Base-by-base conservation (phyloP, 2,329 filamentous ascomycete species). In the Paraconiothyrium sp. region DNA sequence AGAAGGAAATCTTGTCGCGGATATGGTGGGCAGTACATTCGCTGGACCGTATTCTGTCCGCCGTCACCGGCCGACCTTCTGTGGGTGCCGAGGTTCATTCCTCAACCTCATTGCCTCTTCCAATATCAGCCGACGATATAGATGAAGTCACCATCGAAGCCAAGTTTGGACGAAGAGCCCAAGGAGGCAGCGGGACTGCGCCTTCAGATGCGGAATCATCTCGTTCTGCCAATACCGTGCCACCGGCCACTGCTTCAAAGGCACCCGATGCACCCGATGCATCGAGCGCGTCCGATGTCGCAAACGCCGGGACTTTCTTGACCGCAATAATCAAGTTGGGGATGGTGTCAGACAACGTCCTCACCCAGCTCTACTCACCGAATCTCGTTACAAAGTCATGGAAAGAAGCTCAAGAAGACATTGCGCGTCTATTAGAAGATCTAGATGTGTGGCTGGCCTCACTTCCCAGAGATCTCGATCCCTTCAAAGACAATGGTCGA, bases 21-120 rank as follows among this genome's bases (percentile, higher is more conserved):
- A 72, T 78, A 22, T 81, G 80, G 79, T 80, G 79, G 76, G 75
- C 73, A n/a, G 59, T 80, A 22, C 78, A 75, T 58, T 71, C 71
- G 3, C 58, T 79, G 16, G 80, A 81, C 60, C 67, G 70, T 16
- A 65, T 76, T 2, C 63, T 81, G 4, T 73, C 73, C 16, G 63
- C 73, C 6, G 71, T 80, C 30, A 79, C 75, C n/a, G 80, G 80
- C 7, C 72, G 78, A 8, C 75, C 79, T 35, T 76, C 71, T 44
- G 67, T 73, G 4, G 72, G 73, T 22, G 60, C 70, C 8, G 71
- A 75, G 39, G 59, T 61, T 10, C 64, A 72, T 35, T 76, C 72
- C 54, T 77, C 75, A 13, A 67, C 75, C 4, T 72, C 73, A 10
- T 56, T 75, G 37, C 78, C 79, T 1, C 63, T 76, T 1, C 73